phyloP scores from a whole-genome alignment of 108 stramenopile species.

The Epipyxis sp. region DNA sequence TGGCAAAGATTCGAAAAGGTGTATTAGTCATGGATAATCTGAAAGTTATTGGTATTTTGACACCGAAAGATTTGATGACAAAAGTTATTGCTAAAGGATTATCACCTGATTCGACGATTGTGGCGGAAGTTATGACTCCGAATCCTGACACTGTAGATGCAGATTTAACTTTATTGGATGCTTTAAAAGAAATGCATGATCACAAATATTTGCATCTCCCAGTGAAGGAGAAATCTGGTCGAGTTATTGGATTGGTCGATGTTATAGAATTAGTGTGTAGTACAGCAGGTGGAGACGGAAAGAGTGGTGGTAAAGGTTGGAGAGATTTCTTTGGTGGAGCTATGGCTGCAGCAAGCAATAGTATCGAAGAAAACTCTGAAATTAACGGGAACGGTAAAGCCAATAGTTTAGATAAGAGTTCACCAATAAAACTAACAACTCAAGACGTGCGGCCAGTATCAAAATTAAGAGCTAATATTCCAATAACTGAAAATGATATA shows the following conservation, averaged over 20 bases:
- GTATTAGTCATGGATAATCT: conserved; percentile 65
- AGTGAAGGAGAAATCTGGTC: conserved; percentile 71
- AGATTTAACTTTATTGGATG: conserved; percentile 77
- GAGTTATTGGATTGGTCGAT: conserved; percentile 84
- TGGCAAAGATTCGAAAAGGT: conserved; percentile 77
- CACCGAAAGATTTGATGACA: conserved; percentile 88
- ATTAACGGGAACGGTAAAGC: no score
- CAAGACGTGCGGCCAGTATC: conserved; percentile 34
- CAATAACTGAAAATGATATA: conserved; percentile 20
- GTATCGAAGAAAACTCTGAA: no score
- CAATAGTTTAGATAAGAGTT: no score
- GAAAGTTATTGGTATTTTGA: conserved; percentile 78
- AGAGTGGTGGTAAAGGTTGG: no score
- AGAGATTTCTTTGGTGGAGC: no score
- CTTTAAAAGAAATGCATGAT: conserved; percentile 84
- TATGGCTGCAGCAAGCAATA: no score
- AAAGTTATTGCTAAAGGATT: conserved; percentile 76
- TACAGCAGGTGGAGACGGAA: no score
- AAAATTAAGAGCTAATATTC: conserved; percentile 26
- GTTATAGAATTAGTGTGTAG: no score
- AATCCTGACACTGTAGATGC: conserved; percentile 80
- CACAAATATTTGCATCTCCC: conserved; percentile 86
- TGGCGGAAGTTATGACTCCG: conserved; percentile 78
- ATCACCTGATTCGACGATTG: conserved; percentile 64
- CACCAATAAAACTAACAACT: no score